These are phyloP conservation scores for Candida cerambycidarum DNA, from an alignment of 805 yeast genomes.

Conservation along the genomic window DNA sequence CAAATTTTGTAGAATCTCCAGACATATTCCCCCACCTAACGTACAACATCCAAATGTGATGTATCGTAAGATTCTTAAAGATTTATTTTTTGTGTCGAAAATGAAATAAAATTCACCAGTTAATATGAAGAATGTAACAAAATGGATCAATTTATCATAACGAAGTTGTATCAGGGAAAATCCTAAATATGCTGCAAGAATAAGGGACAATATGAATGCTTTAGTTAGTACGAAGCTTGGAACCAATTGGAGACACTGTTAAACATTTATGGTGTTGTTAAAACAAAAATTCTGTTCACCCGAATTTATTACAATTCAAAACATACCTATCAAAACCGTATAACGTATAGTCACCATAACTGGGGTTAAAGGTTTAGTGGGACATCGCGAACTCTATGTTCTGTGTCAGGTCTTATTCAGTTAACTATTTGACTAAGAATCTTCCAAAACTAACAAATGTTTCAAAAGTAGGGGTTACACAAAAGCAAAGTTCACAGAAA, in stretches of 20 bases:
- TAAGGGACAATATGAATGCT: conserved; percentile 25
- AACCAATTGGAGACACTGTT: too few relatives aligned
- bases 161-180: conserved; percentile 47
- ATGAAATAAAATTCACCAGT: conserved; percentile 50
- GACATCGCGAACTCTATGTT: background rate
- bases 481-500: background rate
- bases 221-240: conserved; percentile 11
- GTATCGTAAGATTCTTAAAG: conserved; percentile 28
- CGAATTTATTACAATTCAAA: too few relatives aligned
- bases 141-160: conserved; percentile 55
- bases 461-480: too few relatives aligned
- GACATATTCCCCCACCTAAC: conserved; percentile 45
- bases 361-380: too few relatives aligned
- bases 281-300: too few relatives aligned
- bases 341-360: conserved; percentile 19
- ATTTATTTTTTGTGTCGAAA: conserved; percentile 33
- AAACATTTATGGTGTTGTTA: too few relatives aligned
- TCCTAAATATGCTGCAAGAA: conserved; percentile 47
- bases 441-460: background rate
- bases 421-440: conserved; percentile 1
- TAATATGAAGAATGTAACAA: conserved; percentile 44
- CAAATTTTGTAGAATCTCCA: conserved; percentile 51
- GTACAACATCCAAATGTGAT: conserved; percentile 46
- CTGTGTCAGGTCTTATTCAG: background rate
- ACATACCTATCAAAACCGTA: conserved; percentile 24